phyloP scores from a whole-genome alignment of 225 moss, liverwort and hornwort species.

The Physcomitrium patens region DNA sequence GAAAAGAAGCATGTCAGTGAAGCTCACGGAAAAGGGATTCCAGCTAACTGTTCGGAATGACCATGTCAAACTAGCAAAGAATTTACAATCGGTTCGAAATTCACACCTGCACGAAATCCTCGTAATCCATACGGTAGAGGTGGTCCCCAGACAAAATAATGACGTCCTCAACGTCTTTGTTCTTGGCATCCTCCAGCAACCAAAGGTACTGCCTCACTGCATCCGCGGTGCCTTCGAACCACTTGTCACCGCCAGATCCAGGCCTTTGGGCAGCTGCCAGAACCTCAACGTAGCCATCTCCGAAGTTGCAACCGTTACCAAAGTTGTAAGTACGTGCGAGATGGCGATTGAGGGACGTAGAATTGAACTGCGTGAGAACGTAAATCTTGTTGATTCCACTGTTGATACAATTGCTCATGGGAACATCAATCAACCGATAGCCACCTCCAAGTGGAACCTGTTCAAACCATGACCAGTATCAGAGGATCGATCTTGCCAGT shows the following conservation, averaged over 20 bases:
- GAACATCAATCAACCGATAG: constrained; percentile 64
- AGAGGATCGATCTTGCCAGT: background rate
- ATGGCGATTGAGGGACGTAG: constrained; percentile 59
- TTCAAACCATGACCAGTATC: background rate
- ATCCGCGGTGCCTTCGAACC: constrained; percentile 90
- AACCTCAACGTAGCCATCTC: constrained; percentile 68
- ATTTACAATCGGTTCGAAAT: background rate
- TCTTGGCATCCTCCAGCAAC: constrained; percentile 89
- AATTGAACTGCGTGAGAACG: constrained; percentile 66
- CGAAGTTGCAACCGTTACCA: constrained; percentile 62
- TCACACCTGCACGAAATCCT: constrained; percentile 78
- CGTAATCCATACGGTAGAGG: constrained; percentile 95
- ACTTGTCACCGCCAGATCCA: constrained; percentile 63
- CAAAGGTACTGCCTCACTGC: constrained; percentile 87
- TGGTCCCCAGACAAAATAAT: constrained; percentile 87
- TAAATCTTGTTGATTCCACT: constrained; percentile 69
- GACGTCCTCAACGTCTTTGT: constrained; percentile 79
- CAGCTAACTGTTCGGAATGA: no score
- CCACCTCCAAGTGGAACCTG: constrained; percentile 65
- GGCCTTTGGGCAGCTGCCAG: constrained; percentile 80
- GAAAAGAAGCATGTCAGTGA: background rate
- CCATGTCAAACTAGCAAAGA: background rate
- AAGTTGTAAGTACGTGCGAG: constrained; percentile 63
- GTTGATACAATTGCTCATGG: constrained; percentile 75
- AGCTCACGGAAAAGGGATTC: no score